Evolutionary conservation across 164 flowering plant species (phyloP), one percentile per base, ranked within the genome.

Genomic region (Aristolochia contorta): DNA sequence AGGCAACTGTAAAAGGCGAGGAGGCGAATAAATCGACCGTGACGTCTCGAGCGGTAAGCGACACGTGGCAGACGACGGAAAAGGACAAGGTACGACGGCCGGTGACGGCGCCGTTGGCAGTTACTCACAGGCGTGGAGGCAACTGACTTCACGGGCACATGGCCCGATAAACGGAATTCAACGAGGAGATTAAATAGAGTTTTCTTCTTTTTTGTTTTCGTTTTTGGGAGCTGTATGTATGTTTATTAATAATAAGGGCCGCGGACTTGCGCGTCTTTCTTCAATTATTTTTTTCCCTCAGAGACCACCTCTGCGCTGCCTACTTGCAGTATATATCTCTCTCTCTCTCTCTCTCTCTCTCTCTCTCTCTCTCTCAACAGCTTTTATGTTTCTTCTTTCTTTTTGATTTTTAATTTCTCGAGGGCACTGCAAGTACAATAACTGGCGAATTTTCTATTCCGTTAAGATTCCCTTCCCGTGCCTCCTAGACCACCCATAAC

Each of bases 101-200:
- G 12, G 43, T 54, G 22, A 54, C 56, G 24, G 56, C 21, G 56
- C n/a, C n/a, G n/a, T 2, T 54, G 56, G 56, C 25, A 54, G 27
- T 22, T 54, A 54, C 22, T 48, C 51, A 48, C 51, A 48, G 51
- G 51, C 51, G 51, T n/a, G n/a, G n/a, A n/a, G n/a, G n/a, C n/a
- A n/a, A n/a, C n/a, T n/a, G n/a, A 15, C n/a, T 54, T 47, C 60
- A 57, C 56, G 25, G 68, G 68, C 68, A 65, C 68, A 58, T 58
- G 68, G 51, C 57, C 68, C 68, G 52, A 65, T 27, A 58, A 53
- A 50, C 47, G 50, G 50, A 30, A 23, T 47, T 47, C 54, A 64
- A 58, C 61, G 49, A 57, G 48, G 46, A n/a, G 32, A 61, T 51
- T 61, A 27, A 27, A 49, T 61, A 60, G 48, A 8, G 19, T 49